Percentiles rank a stretch among this genome's conserved stretches.
Conservation (phyloP, 2,329 filamentous ascomycete species). For the Aspergillus neotritici region DNA sequence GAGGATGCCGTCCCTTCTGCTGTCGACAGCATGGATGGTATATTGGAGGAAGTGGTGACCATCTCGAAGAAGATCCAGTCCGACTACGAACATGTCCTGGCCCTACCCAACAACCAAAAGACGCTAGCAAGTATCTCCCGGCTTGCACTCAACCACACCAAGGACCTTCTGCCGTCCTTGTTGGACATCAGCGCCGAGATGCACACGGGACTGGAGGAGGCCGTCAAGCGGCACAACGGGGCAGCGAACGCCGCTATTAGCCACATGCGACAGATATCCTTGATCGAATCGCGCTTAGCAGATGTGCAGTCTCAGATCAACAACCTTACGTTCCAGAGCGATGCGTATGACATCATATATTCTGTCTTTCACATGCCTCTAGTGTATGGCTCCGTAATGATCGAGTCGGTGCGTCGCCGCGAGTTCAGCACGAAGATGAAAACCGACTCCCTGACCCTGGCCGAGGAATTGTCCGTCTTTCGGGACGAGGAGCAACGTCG, state of each 20-base stretch:
- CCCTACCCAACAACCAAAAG: conserved; percentile 62
- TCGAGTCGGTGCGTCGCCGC: conserved; percentile 76
- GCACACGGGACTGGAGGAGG: conserved; percentile 42
- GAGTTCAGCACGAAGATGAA: conserved; percentile 93
- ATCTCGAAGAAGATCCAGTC: conserved; percentile 80
- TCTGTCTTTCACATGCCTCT: conserved; percentile 77
- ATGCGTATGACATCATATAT: conserved; percentile 74
- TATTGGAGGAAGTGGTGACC: conserved; percentile 79
- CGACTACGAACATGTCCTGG: conserved; percentile 73
- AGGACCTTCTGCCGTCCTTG: conserved; percentile 58
- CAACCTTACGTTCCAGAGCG: conserved; percentile 66
- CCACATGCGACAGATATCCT: conserved; percentile 77
- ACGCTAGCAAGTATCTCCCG: conserved; percentile 57
- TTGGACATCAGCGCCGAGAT: conserved; percentile 53
- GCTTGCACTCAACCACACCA: conserved; percentile 59
- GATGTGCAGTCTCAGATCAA: conserved; percentile 67
- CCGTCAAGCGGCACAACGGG: conserved; percentile 61
- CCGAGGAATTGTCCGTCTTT: conserved; percentile 87
- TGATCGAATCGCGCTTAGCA: conserved; percentile 69
- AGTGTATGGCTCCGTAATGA: conserved; percentile 81
- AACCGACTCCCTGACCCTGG: conserved; percentile 75
- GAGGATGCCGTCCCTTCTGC: conserved; percentile 46
- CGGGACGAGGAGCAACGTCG: conserved; percentile 89
- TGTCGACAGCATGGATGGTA: conserved; percentile 58
- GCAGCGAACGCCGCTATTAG: conserved; percentile 60